These are phyloP conservation scores for Globisporangium spinosum DNA, from an alignment of 352 stramenopile genomes.

Conservation along the genomic window DNA sequence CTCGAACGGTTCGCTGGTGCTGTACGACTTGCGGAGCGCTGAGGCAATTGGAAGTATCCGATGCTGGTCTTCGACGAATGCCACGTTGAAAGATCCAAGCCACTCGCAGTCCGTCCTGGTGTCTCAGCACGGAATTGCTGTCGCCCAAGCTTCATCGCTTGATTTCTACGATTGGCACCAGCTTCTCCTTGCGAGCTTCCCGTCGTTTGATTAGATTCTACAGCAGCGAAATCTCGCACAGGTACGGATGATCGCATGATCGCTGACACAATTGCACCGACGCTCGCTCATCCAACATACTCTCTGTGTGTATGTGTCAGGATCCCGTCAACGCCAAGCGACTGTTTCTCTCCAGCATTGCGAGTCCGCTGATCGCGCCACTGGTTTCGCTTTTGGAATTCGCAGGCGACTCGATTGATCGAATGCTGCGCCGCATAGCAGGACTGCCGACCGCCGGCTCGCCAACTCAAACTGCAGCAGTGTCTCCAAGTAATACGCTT, in stretches of 20 bases:
- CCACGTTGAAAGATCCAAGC: not conserved
- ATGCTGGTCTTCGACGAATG: conserved; percentile 1
- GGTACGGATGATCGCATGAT: conserved; percentile 3
- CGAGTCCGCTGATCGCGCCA: not conserved
- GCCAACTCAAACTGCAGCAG: not conserved
- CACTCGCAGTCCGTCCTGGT: conserved; percentile 1
- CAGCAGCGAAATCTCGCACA: conserved; percentile 22
- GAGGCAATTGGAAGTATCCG: conserved; percentile 40
- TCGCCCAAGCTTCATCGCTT: conserved; percentile 14
- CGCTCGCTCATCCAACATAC: not conserved
- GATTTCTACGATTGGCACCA: conserved; percentile 40
- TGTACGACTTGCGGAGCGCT: conserved; percentile 44
- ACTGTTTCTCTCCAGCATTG: conserved; percentile 22
- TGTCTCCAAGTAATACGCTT: not conserved
- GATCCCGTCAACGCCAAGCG: conserved; percentile 25
- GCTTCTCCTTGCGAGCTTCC: conserved; percentile 35
- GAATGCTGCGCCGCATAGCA: conserved; percentile 14
- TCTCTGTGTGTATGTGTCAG: not conserved
- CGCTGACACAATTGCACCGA: not conserved
- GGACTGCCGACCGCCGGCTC: not conserved
- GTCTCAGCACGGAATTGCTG: not conserved
- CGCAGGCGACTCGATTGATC: conserved; percentile 6
- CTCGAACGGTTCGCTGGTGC: conserved; percentile 41
- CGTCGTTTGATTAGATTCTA: conserved; percentile 22
- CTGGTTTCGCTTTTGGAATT: conserved; percentile 2